Base-by-base conservation (phyloP, 1,139 yeast genomes). In the Yamadazyma aaseri region DNA sequence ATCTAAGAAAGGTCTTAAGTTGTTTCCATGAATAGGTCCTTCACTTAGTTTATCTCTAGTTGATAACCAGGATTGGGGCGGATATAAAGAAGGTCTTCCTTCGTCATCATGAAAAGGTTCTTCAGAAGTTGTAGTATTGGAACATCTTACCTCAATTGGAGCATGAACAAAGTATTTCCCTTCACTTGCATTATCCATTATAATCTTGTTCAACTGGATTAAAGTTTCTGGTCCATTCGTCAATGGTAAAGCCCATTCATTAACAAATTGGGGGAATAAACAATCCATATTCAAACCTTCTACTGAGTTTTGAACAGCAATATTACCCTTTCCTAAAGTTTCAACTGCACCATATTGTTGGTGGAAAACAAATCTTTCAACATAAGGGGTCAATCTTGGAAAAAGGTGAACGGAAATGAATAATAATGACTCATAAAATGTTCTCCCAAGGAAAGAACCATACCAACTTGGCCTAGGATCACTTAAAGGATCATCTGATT, bases 241-340 rank as follows among this genome's bases (percentile, higher is more conserved):
- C 53, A 92, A 65, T 20, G 97, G 97, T 36, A 95, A 78, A 10
- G 92, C 87, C 98, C 98, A 92, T 63, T 92, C 98, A 55, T 90
- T 81, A 36, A 92, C 98, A 62, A 83, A 90, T 59, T 92, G 98
- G 30, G 90, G 81, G 57, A 89, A 92, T 46, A 90, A 66, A 56
- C 98, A 92, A 63, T 92, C 97, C 96, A 92, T 87, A 56, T 87
- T 89, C 51, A 90, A 78, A 2, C 90, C 96, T 43, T 85, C 90
- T 22, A 85, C 90, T 3, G 94, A 83, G 42, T 79, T 74, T 51
- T 84, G 92, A 6, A 90, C 89, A 4, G 86, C 85, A 33, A 73
- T 63, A 40, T 76, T 79, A 29, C 89, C 87, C 17, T 58, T 56
- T 15, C 86, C 86, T 30, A 74, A 66, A 9, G 86, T 82, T 52